Evolutionary conservation across 1,284 basidiomycete genomes (phyloP).

Genomic region (Pascua guehoae): DNA sequence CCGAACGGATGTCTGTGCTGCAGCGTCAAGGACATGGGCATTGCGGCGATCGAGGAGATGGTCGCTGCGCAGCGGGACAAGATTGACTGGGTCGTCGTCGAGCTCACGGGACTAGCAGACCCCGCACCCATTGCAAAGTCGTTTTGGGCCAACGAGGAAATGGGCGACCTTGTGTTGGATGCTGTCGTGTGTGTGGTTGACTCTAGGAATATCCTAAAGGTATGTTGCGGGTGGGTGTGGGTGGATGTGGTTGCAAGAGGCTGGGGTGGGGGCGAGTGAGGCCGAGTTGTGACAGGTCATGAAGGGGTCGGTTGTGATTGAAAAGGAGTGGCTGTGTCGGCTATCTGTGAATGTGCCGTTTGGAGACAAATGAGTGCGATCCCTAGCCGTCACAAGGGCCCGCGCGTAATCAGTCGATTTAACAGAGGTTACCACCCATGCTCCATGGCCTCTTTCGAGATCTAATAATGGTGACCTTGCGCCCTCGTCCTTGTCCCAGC

Average conservation of each 20-base stretch:
- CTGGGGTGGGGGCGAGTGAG: no score
- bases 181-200: conserved; percentile 89
- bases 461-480: no score
- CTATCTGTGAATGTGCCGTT: no score
- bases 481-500: no score
- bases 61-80: conserved; percentile 58
- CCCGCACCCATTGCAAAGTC: conserved; percentile 68
- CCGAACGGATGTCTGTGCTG: conserved; percentile 93
- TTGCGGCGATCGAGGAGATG: conserved; percentile 84
- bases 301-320: no score
- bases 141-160: conserved; percentile 92
- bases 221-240: conserved; percentile 36
- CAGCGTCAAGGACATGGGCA: conserved; percentile 84
- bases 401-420: no score
- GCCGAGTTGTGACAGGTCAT: no score
- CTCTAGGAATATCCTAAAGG: conserved; percentile 75
- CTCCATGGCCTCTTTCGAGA: no score
- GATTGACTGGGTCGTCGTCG: conserved; percentile 88
- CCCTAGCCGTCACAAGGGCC: no score
- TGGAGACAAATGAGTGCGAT: no score
- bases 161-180: conserved; percentile 71
- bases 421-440: no score
- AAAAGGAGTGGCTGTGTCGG: no score
- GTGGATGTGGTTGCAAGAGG: not conserved
- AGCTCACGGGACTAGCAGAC: conserved; percentile 89